These are phyloP conservation scores for Rhodotorula sp. DNA, from an alignment of 1,284 basidiomycete genomes.

Conservation along the genomic window DNA sequence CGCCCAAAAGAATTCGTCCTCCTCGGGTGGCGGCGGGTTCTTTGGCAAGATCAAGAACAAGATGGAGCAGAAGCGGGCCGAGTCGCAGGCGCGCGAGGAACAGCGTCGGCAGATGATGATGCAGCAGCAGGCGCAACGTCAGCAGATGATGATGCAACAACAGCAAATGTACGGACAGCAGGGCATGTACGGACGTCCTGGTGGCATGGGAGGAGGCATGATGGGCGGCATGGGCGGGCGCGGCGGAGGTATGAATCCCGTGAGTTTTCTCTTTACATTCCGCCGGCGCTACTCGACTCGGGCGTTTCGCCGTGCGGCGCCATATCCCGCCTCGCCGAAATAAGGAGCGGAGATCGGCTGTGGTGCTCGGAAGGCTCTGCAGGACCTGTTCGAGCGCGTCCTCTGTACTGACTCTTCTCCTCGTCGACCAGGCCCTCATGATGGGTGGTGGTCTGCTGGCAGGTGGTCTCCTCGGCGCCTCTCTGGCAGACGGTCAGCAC, in stretches of 20 bases:
- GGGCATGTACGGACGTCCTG: neutral
- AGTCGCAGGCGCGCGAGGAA: slow-evolving; percentile 3
- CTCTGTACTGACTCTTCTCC: neutral
- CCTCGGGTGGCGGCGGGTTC: slow-evolving; percentile 12
- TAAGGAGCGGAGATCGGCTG: too few relatives aligned
- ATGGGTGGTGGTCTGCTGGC: slow-evolving; percentile 26
- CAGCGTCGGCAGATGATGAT: neutral
- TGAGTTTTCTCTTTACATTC: neutral
- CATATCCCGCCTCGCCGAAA: too few relatives aligned
- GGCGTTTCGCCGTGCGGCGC: too few relatives aligned
- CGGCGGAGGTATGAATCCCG: slow-evolving; percentile 34
- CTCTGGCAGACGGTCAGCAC: slow-evolving; percentile 12
- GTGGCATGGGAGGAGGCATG: slow-evolving; percentile 11
- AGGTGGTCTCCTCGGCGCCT: slow-evolving; percentile 13
- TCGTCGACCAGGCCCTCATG: slow-evolving; percentile 3
- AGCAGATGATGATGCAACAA: slow-evolving; percentile 12
- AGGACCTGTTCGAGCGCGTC: neutral
- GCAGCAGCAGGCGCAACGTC: slow-evolving; percentile 10
- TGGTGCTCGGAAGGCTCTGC: too few relatives aligned
- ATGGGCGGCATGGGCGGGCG: slow-evolving; percentile 7
- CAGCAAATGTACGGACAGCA: slow-evolving; percentile 4
- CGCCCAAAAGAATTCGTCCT: neutral
- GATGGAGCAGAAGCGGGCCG: slow-evolving; percentile 9
- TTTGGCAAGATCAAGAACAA: slow-evolving; percentile 26
- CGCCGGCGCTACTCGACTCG: neutral